Evolutionary conservation across 441 rosid species (phyloP), one percentile per base, ranked within the genome.

Genomic region (Breynia disticha): DNA sequence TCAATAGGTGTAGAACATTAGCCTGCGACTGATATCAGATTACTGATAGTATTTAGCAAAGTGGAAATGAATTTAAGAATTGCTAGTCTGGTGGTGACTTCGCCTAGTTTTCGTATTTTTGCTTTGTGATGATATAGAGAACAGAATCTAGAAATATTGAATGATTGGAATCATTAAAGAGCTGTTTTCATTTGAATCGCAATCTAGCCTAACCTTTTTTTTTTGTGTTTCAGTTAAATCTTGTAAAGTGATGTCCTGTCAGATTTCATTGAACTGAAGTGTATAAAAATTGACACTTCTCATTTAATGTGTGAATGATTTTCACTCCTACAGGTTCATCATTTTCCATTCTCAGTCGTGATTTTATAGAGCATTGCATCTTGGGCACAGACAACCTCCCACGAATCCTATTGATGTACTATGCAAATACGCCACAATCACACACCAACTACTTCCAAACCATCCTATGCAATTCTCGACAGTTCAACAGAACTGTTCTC

Each of bases 351-450:
- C 70, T 84, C 50, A 86, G 85, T 67, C 97, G 95, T 28, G 76
- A 54, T 46, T 84, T 88, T 35, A 52, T 93, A 2, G 95, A 88
- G 64, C 80, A 78, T 70, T 81, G 90, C 75, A 78, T 93, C 73
- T 52, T 84, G 73, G 95, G 87, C n/a, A 75, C 78, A 39, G 93
- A 88, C 68, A 93, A 93, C 80, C 76, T 93, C 57, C 98, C 98
- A 0, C 78, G 98, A 72, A 81, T 83, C 53, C 79, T 88, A 46
- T 65, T 93, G 67, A 88, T 93, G 98, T 93, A 88, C 74, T 80
- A 82, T 53, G 65, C 98, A 57, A 93, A 93, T 65, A 81, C 86
- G 12, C 91, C 82, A 52, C 78, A 72, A 18, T 83, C 98, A 11
- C 69, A 79, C 45, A 60, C 80, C 63, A 82, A 76, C 72, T 93